Evolutionary conservation across 169 alveolate species (phyloP).

Genomic region (Toxoplasma gondii): DNA sequence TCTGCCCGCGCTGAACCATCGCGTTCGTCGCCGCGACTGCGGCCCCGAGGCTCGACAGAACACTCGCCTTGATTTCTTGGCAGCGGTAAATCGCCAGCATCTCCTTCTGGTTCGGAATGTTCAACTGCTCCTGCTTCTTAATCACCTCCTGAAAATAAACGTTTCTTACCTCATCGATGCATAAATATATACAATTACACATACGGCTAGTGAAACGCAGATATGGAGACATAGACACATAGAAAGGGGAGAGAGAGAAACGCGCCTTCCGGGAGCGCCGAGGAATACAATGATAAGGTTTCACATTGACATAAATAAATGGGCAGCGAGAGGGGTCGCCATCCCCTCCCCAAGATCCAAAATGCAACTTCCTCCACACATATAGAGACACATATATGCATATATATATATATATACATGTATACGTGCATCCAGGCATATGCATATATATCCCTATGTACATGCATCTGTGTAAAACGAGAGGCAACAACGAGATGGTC

Average conservation of each 20-base stretch:
- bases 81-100: constrained; percentile 87
- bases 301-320: no score
- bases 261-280: no score
- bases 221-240: neutral
- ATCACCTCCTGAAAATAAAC: constrained; percentile 80
- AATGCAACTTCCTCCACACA: no score
- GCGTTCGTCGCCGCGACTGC: constrained; percentile 18
- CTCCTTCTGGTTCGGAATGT: constrained; percentile 87
- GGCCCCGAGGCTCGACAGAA: constrained; percentile 64
- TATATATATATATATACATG: constrained; percentile 2
- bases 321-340: no score
- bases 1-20: neutral
- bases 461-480: neutral
- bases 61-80: constrained; percentile 81
- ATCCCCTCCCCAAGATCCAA: no score
- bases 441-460: neutral
- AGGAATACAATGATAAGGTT: no score
- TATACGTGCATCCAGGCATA: neutral
- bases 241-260: no score
- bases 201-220: neutral
- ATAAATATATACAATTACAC: neutral
- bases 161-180: neutral
- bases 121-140: constrained; percentile 84
- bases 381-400: neutral
- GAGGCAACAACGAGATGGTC: no score